phyloP scores from a whole-genome alignment of 1,284 basidiomycete genomes.

The Polyporus tsugae region DNA sequence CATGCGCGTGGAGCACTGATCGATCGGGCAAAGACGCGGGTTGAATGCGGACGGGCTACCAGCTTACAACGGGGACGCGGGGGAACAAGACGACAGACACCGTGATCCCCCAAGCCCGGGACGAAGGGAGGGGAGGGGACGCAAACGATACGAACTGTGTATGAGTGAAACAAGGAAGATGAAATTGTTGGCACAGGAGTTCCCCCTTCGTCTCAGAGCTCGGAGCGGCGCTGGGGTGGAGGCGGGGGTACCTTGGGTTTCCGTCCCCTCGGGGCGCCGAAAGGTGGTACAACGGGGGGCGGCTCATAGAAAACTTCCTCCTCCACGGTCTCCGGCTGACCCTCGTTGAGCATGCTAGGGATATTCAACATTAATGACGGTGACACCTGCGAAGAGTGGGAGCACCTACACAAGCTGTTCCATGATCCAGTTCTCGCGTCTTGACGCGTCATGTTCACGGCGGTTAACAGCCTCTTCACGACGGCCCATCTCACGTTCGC shows the following conservation, averaged over 20 bases:
- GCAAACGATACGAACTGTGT: slow-evolving; percentile 76
- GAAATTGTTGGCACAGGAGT: slow-evolving; percentile 53
- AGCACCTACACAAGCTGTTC: slow-evolving; percentile 81
- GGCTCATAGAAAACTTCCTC: slow-evolving; percentile 82
- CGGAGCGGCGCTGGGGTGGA: slow-evolving; percentile 79
- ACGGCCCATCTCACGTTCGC: slow-evolving; percentile 82
- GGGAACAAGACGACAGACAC: slow-evolving; percentile 74
- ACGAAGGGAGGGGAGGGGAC: slow-evolving; percentile 68
- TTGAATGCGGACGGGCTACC: slow-evolving; percentile 50
- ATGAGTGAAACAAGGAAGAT: slow-evolving; percentile 47
- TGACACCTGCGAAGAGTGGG: not conserved
- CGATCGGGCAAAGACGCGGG: slow-evolving; percentile 39
- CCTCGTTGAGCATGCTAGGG: slow-evolving; percentile 72
- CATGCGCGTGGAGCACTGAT: slow-evolving; percentile 38
- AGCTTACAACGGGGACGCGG: slow-evolving; percentile 66
- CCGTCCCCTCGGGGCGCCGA: slow-evolving; percentile 57
- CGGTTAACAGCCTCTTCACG: slow-evolving; percentile 85
- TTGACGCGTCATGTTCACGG: slow-evolving; percentile 82
- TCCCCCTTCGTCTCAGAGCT: slow-evolving; percentile 92
- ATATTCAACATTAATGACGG: slow-evolving; percentile 25
- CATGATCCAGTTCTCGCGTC: slow-evolving; percentile 88
- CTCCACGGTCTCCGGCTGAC: slow-evolving; percentile 66
- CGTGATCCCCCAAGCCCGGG: slow-evolving; percentile 87
- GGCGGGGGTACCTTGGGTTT: slow-evolving; percentile 89
- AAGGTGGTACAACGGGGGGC: slow-evolving; percentile 20